Base-by-base conservation (phyloP, 495 filamentous ascomycete species). In the Tuber umbilicatum region DNA sequence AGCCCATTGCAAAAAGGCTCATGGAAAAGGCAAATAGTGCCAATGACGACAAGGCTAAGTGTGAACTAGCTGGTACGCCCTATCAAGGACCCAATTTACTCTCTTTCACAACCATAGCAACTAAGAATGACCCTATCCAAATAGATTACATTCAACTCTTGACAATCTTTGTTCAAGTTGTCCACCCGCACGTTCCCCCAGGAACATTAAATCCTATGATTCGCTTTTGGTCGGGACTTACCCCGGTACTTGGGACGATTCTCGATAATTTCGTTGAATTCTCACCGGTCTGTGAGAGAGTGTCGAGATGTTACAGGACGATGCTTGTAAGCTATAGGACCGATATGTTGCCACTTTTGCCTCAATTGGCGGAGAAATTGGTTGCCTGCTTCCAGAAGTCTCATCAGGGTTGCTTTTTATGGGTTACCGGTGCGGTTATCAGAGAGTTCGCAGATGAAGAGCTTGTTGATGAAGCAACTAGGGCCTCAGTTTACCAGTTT, bases 241-340 rank as follows among this genome's bases (percentile, higher is more conserved):
- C 97, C 83, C 93, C 92, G 7, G 88, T 97, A 68, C 86, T 98
- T 79, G 87, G 91, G 21, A 91, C 89, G 7, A 92, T 99, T 74
- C 88, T 92, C 60, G 90, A 94, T 79, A 93, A 89, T 83, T 98
- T 97, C 83, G 88, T 91, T 74, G 85, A 88, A 74, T 97, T 92
- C 74, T 84, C 90, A 3, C 95, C 95, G 10, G 96, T 99, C 73
- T 90, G 94, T 76, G 95, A 99, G 85, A 89, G 94, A 27, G 88
- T 99, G 35, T 97, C 94, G 83, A 88, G 95, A 70, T 97, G 92
- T 85, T 99, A 93, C 92, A 88, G 95, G 75, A 91, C 92, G 81
- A 97, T 97, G 94, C 89, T 98, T 39, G 92, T 97, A 73, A 97
- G 93, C 1, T 98, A 97, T 83, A 88, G 96, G 75, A 94, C 91